A percentile compares a stretch with the other conserved stretches of the same genome.
These are phyloP conservation scores for Fusarium bulbicola DNA, from an alignment of 2,329 filamentous ascomycete genomes.

Conservation along the genomic window DNA sequence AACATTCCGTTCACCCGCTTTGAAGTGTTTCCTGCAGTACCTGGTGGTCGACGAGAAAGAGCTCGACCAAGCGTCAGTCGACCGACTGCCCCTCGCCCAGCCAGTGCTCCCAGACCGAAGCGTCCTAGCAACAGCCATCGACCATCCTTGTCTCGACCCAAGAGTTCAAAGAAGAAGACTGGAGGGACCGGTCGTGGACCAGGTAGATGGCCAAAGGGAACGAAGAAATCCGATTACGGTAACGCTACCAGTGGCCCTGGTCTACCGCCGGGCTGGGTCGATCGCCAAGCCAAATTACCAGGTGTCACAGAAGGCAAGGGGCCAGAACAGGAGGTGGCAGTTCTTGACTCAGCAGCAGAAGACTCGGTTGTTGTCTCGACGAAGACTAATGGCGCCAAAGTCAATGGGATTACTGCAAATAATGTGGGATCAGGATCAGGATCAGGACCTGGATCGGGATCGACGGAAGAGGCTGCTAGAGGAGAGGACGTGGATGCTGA, in stretches of 20 bases:
- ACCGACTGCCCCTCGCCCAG: conserved; percentile 48
- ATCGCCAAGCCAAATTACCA: conserved; percentile 40
- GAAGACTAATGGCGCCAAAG: conserved; percentile 29
- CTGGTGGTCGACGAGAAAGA: conserved; percentile 58
- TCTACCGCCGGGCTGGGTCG: conserved; percentile 65
- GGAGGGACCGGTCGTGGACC: conserved; percentile 72
- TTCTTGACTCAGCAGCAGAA: conserved; percentile 41
- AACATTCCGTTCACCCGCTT: conserved; percentile 76
- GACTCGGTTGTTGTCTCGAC: conserved; percentile 48
- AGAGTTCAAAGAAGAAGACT: conserved; percentile 58
- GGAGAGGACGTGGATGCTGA: conserved; percentile 47
- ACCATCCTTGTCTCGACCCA: conserved; percentile 48
- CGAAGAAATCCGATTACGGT: conserved; percentile 73
- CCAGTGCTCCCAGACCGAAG: conserved; percentile 50
- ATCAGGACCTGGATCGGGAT: neutral
- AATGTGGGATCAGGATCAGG: neutral
- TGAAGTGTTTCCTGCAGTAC: conserved; percentile 78
- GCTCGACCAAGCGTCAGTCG: conserved; percentile 54
- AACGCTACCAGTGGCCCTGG: conserved; percentile 73
- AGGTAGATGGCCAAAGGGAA: conserved; percentile 73
- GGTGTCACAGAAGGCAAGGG: conserved; percentile 28
- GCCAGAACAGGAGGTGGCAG: conserved; percentile 13
- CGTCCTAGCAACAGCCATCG: conserved; percentile 47
- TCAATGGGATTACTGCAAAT: conserved; percentile 24
- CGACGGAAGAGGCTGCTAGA: conserved; percentile 15